phyloP scores from a whole-genome alignment of 192 early-diverging fungal genomes.

The Umbelopsis isabellina region DNA sequence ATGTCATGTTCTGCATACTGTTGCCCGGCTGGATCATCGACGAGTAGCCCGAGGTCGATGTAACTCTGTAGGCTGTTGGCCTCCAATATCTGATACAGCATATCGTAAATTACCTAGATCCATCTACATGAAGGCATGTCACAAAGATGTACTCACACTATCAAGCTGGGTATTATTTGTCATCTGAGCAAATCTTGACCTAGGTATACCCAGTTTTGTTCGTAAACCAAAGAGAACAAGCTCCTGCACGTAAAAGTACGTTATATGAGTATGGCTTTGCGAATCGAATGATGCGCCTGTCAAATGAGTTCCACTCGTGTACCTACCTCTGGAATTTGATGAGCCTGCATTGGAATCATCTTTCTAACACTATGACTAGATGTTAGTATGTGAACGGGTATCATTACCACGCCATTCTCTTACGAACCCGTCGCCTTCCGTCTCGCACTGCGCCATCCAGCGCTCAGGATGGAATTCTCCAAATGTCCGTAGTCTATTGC shows the following conservation, averaged over 20 bases:
- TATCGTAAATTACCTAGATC: neutral
- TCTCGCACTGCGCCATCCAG: conserved; percentile 52
- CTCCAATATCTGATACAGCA: conserved; percentile 11
- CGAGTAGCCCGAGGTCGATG: conserved; percentile 26
- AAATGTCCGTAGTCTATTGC: conserved; percentile 43
- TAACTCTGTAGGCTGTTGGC: conserved; percentile 19
- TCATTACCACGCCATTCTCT: neutral
- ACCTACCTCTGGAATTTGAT: conserved; percentile 33
- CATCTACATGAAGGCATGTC: neutral
- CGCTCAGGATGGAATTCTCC: conserved; percentile 55
- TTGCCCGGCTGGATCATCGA: conserved; percentile 23
- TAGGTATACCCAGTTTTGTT: conserved; percentile 46
- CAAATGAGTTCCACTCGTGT: neutral
- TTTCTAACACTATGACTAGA: conserved; percentile 18
- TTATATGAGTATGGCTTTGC: neutral
- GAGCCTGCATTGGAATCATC: conserved; percentile 12
- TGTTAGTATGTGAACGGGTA: neutral
- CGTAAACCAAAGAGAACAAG: conserved; percentile 54
- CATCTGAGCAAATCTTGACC: conserved; percentile 31
- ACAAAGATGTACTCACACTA: conserved; percentile 34
- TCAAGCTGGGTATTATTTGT: conserved; percentile 39
- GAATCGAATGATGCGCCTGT: neutral
- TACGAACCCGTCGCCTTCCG: conserved; percentile 49
- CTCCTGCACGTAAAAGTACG: conserved; percentile 32
- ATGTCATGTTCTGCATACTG: conserved; percentile 16